Conservation (phyloP, 192 early-diverging fungal species). For the Rhizophagus sp. region DNA sequence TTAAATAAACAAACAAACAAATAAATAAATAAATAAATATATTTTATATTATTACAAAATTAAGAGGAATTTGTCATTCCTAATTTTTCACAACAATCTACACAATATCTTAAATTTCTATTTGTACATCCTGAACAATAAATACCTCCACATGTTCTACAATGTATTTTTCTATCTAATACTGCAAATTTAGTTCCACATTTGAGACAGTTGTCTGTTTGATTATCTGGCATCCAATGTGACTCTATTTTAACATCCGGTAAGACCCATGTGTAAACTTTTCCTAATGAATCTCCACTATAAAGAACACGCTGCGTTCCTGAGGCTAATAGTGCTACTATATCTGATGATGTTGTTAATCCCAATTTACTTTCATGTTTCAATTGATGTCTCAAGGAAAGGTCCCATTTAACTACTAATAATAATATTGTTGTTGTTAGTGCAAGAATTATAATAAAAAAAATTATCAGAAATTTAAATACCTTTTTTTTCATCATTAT, state of each 20-base stretch:
- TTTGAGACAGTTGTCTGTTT: conserved; percentile 50
- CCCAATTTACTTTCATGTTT: conserved; percentile 21
- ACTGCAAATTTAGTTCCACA: conserved; percentile 55
- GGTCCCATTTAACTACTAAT: conserved; percentile 23
- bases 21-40: too few relatives aligned
- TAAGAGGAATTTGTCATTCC: neutral
- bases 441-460: too few relatives aligned
- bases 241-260: conserved; percentile 51
- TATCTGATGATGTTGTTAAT: neutral
- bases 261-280: conserved; percentile 50
- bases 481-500: neutral
- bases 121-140: conserved; percentile 46
- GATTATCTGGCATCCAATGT: conserved; percentile 52
- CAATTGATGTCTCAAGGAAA: neutral
- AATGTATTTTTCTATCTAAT: conserved; percentile 53
- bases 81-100: conserved; percentile 22
- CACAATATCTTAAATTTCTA: conserved; percentile 28
- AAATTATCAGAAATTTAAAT: neutral
- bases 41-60: neutral
- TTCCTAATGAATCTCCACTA: conserved; percentile 52
- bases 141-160: conserved; percentile 56
- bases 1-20: too few relatives aligned
- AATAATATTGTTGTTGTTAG: neutral
- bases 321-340: conserved; percentile 13
- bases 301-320: conserved; percentile 44